Conservation (phyloP, 2,329 filamentous ascomycete genomes). For the Cryphonectria parasitica region DNA sequence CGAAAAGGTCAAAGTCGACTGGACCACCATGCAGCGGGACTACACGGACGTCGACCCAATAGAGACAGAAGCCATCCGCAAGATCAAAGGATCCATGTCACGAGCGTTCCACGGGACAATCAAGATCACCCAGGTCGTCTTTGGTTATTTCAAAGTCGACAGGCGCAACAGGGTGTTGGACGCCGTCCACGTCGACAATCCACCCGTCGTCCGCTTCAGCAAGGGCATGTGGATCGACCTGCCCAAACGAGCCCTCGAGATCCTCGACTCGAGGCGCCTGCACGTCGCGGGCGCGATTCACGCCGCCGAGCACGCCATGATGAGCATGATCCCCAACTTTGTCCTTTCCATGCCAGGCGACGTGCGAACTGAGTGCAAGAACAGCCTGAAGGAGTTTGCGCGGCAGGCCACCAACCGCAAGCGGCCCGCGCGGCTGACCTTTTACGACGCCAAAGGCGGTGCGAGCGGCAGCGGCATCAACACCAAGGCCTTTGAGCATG, state of each 20-base stretch:
- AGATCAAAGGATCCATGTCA: conserved; percentile 64
- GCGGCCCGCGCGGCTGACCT: conserved; percentile 83
- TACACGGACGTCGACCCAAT: conserved; percentile 93
- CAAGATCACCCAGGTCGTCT: conserved; percentile 84
- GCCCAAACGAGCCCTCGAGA: conserved; percentile 75
- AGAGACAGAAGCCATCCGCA: conserved; percentile 85
- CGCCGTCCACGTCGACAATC: conserved; percentile 90
- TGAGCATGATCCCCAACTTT: conserved; percentile 86
- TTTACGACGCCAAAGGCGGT: conserved; percentile 94
- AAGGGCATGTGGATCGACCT: conserved; percentile 98
- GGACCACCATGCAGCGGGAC: conserved; percentile 91
- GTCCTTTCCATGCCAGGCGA: conserved; percentile 89
- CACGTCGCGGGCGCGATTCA: conserved; percentile 91
- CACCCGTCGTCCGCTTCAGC: conserved; percentile 80
- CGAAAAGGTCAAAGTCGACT: conserved; percentile 87
- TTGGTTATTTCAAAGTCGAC: conserved; percentile 98
- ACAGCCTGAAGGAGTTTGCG: conserved; percentile 83
- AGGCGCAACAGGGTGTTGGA: conserved; percentile 83
- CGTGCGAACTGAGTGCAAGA: conserved; percentile 93
- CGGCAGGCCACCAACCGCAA: conserved; percentile 72
- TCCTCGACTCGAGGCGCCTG: conserved; percentile 71
- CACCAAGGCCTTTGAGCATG: conserved; percentile 91
- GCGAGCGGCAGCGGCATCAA: conserved; percentile 82
- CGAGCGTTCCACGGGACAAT: conserved; percentile 86
- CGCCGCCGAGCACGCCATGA: conserved; percentile 88